Evolutionary conservation across 768 basidiomycete species (phyloP), one percentile per base, ranked within the genome.

Genomic region (Podaxis mareebaensis): DNA sequence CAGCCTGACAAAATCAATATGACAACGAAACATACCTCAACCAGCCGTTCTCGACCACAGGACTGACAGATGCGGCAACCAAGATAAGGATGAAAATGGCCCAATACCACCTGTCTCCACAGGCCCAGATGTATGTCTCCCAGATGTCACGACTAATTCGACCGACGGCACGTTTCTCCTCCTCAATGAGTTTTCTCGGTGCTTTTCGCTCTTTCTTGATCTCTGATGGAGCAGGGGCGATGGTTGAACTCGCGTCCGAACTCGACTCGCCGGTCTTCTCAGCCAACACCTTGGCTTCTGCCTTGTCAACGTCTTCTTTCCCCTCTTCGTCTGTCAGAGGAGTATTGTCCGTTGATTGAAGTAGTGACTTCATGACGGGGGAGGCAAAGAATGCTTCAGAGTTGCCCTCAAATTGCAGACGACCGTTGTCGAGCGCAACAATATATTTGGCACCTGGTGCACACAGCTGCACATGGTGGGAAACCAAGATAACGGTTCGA

Each of bases 381-480:
- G 92, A 92, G n/a, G 70, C 72, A 51, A 84, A 77, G 78, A 95
- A 95, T 2, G 75, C 80, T 6, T 87, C 83, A 38, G 79, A 76
- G 64, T 80, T 79, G 36, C 95, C 95, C 63, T 87, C 80, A 74
- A 89, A 96, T 52, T 83, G 77, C 13, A 95, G 82, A n/a, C 85
- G 84, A 33, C 92, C 93, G 69, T 91, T 88, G 68, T 94, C 92
- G 30, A 95, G 80, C 13, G 90, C 88, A 42, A 96, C 91, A 67
- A 98, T 81, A 73, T 93, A 95, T 26, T 76, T 78, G 1, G 96
- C 93, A 33, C 85, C 90, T 1, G 92, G 86, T 2, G 87, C 83
- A 69, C 93, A 95, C 3, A 99, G 81, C 70, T 95, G 91, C 38
- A 97, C 91, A 70, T 96, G 95, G 70, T 99, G 96, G 2, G 96